A percentile compares a stretch with the other conserved stretches of the same genome.
Conservation (phyloP, 2,329 filamentous ascomycete species). For the Neofusicoccum umdonicola region DNA sequence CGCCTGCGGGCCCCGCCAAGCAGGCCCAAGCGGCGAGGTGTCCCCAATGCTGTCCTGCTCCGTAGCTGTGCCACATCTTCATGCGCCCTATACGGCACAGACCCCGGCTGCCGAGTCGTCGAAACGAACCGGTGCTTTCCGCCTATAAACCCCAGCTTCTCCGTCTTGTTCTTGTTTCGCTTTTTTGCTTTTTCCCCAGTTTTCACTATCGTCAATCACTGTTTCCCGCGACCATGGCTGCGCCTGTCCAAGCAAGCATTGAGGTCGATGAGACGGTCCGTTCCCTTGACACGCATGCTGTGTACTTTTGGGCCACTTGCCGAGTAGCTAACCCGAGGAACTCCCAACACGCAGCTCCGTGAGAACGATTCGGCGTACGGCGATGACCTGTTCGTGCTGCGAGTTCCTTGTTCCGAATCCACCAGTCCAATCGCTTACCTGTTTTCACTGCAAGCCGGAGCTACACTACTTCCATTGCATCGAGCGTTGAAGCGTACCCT, state of each 20-base stretch:
- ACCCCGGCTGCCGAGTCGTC: not conserved
- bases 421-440: not conserved
- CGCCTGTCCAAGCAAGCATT: not conserved
- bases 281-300: not conserved
- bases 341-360: not conserved
- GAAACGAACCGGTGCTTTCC: not conserved
- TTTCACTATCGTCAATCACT: not conserved
- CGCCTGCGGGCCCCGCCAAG: not conserved
- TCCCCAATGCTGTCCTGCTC: not conserved
- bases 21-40: not conserved
- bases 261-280: constrained; percentile 5
- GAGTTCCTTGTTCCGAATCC: not conserved
- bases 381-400: not conserved
- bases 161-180: not conserved
- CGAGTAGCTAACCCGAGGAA: not conserved
- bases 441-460: not conserved
- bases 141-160: not conserved
- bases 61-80: not conserved
- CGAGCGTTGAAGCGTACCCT: constrained; percentile 21
- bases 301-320: not conserved
- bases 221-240: not conserved
- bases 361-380: not conserved
- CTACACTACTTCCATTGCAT: constrained; percentile 23
- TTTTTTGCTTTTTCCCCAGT: not conserved
- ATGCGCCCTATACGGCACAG: not conserved